Evolutionary conservation across 495 filamentous ascomycete species (phyloP).

Genomic region (Penicillium parvum): DNA sequence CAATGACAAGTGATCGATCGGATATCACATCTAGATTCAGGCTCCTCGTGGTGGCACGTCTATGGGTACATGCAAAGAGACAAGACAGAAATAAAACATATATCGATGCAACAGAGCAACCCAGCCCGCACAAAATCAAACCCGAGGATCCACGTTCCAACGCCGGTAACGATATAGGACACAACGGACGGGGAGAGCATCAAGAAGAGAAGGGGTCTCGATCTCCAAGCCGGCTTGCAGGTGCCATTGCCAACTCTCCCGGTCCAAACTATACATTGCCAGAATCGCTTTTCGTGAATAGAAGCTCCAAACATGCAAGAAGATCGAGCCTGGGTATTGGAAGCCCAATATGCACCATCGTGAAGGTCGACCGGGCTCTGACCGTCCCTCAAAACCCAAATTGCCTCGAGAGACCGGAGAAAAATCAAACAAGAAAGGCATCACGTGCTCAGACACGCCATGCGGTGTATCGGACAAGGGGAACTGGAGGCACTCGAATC

Average conservation of each 20-base stretch:
- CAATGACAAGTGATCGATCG: background rate
- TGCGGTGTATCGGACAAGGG: constrained; percentile 11
- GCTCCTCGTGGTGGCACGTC: constrained; percentile 21
- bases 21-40: constrained; percentile 29
- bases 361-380: constrained; percentile 11
- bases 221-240: constrained; percentile 13
- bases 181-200: constrained; percentile 25
- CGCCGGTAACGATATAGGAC: constrained; percentile 31
- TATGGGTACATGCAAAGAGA: constrained; percentile 32
- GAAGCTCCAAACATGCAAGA: constrained; percentile 18
- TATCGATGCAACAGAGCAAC: constrained; percentile 20
- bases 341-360: constrained; percentile 6
- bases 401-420: constrained; percentile 13
- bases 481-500: constrained; percentile 2
- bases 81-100: constrained; percentile 20
- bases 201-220: constrained; percentile 11
- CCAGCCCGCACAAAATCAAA: constrained; percentile 22
- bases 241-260: constrained; percentile 5
- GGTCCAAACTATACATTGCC: constrained; percentile 27
- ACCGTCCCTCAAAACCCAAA: constrained; percentile 10
- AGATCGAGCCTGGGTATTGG: constrained; percentile 6
- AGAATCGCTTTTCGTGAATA: constrained; percentile 19
- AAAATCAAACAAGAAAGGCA: constrained; percentile 5
- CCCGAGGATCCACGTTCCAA: constrained; percentile 29
- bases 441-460: background rate